phyloP scores from a whole-genome alignment of 345 rosid genomes.

The Toxicodendron radicans region DNA sequence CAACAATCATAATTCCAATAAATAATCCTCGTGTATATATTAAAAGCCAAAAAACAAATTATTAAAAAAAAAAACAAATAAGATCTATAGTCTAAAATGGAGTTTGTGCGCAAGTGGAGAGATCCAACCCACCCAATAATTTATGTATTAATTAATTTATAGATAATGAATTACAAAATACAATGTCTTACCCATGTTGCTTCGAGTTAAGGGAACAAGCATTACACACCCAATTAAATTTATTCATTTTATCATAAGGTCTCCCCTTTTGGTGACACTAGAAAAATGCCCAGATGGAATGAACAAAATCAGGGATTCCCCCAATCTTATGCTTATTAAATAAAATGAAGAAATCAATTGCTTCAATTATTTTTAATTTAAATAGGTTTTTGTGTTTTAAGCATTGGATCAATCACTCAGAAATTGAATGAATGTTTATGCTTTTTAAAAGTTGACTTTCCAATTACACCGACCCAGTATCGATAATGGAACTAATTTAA shows the following conservation, averaged over 20 bases:
- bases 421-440: neutral
- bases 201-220: slow-evolving; percentile 14
- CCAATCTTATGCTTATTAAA: slow-evolving; percentile 11
- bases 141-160: slow-evolving; percentile 7
- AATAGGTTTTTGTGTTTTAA: neutral
- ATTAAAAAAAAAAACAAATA: neutral
- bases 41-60: slow-evolving; percentile 5
- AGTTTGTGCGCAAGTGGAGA: neutral
- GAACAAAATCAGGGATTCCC: neutral
- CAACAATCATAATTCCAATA: slow-evolving; percentile 13
- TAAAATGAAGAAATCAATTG: slow-evolving; percentile 8
- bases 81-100: neutral
- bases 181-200: slow-evolving; percentile 1
- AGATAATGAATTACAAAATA: neutral
- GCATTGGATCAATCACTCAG: neutral
- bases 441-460: neutral
- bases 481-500: too few relatives aligned
- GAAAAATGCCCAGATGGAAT: neutral
- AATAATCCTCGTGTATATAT: slow-evolving; percentile 16
- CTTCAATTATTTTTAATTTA: neutral
- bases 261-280: slow-evolving; percentile 15
- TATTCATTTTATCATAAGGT: slow-evolving; percentile 6
- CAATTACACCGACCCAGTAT: too few relatives aligned
- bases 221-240: slow-evolving; percentile 2
- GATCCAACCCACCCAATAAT: slow-evolving; percentile 13